Conservation (phyloP, 2,329 filamentous ascomycete species). For the Penicillium aurantiogriseum region DNA sequence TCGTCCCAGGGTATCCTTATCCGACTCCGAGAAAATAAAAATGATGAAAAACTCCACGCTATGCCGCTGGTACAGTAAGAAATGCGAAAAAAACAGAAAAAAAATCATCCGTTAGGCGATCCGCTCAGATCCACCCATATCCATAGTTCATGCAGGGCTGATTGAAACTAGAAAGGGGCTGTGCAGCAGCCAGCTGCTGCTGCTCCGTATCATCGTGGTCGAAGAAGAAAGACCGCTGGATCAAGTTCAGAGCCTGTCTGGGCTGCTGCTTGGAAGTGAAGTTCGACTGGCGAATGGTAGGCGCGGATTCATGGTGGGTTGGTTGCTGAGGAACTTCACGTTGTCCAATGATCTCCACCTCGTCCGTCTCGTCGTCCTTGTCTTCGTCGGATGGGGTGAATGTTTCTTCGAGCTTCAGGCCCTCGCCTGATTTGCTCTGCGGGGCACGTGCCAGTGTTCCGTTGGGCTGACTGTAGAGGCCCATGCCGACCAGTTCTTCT, state of each 20-base stretch:
- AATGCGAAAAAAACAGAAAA: constrained; percentile 9
- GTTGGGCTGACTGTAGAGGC: constrained; percentile 72
- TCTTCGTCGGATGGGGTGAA: constrained; percentile 64
- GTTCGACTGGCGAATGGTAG: constrained; percentile 13
- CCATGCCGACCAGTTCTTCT: constrained; percentile 59
- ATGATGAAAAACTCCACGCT: constrained; percentile 33
- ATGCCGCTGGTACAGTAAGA: constrained; percentile 26
- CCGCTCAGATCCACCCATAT: constrained; percentile 35
- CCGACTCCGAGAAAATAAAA: constrained; percentile 13
- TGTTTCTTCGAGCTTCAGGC: constrained; percentile 76
- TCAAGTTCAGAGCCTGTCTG: constrained; percentile 28
- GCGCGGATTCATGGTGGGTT: constrained; percentile 3
- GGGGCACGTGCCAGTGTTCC: constrained; percentile 58
- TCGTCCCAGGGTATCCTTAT: constrained; percentile 31
- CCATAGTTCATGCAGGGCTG: constrained; percentile 37
- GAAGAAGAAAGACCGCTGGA: constrained; percentile 37
- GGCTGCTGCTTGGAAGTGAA: constrained; percentile 19
- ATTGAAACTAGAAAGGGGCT: constrained; percentile 29
- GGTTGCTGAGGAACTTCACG: constrained; percentile 15
- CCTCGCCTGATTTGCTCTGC: constrained; percentile 63
- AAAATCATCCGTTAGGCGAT: constrained; percentile 2
- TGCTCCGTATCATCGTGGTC: constrained; percentile 31
- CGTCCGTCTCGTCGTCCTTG: constrained; percentile 58
- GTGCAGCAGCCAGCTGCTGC: constrained; percentile 21
- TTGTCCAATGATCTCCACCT: constrained; percentile 26